A percentile compares a stretch with the other conserved stretches of the same genome.
Conservation (phyloP, 352 stramenopile species). For the Phytophthora sansomeana region DNA sequence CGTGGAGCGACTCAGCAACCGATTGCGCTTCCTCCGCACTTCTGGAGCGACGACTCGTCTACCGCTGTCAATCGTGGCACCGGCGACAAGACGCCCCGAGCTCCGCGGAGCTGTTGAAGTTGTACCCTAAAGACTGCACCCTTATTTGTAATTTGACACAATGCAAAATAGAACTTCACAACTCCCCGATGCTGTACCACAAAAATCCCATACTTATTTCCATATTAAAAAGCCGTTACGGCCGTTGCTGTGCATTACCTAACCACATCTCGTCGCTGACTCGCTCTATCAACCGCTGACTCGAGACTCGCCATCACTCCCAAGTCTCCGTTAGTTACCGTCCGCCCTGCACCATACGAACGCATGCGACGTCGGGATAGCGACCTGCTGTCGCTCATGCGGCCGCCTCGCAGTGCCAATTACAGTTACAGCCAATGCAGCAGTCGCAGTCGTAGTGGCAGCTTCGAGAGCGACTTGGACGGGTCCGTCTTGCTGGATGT, state of each 20-base stretch:
- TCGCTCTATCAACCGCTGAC: not conserved
- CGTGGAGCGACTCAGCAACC: slow-evolving; percentile 17
- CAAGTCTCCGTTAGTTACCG: slow-evolving; percentile 3
- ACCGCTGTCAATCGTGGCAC: slow-evolving; percentile 2
- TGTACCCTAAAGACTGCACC: slow-evolving; percentile 7
- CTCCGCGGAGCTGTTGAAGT: slow-evolving; percentile 18
- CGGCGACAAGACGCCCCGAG: slow-evolving; percentile 5
- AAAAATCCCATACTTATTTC: not conserved
- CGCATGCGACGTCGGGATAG: slow-evolving; percentile 42
- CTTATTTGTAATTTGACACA: not conserved
- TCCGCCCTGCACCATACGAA: slow-evolving; percentile 8
- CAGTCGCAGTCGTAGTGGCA: slow-evolving; percentile 44
- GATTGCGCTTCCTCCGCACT: slow-evolving; percentile 31
- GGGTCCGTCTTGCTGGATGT: slow-evolving; percentile 43
- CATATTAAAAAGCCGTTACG: not conserved
- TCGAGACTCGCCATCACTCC: not conserved
- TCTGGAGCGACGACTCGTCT: slow-evolving; percentile 33
- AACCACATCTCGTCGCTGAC: not conserved
- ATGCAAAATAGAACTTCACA: not conserved
- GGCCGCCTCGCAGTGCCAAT: slow-evolving; percentile 18
- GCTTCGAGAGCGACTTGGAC: slow-evolving; percentile 42
- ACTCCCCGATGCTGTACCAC: not conserved
- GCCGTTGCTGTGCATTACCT: not conserved
- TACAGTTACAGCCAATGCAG: slow-evolving; percentile 48
- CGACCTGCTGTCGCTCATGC: slow-evolving; percentile 32